phyloP scores from a whole-genome alignment of 495 filamentous ascomycete genomes.

The Xylaria telfairii region DNA sequence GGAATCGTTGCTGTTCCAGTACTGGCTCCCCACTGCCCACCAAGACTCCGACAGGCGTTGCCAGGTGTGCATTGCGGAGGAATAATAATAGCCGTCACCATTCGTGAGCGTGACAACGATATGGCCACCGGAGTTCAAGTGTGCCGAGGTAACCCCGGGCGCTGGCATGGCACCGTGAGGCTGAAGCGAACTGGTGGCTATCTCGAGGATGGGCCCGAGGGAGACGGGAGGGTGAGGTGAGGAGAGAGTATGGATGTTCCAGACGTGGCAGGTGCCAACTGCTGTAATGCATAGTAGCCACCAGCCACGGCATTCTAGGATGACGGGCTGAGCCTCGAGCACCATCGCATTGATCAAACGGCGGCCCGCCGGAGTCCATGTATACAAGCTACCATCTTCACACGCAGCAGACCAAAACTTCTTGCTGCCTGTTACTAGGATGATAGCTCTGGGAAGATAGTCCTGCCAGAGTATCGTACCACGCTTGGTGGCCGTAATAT shows the following conservation, averaged over 20 bases:
- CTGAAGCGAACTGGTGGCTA: conserved; percentile 69
- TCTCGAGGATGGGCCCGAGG: conserved; percentile 86
- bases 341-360: conserved; percentile 82
- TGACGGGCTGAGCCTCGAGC: conserved; percentile 90
- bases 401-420: conserved; percentile 91
- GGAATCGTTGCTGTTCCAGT: conserved; percentile 95
- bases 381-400: conserved; percentile 90
- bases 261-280: conserved; percentile 88
- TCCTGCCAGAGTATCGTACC: conserved; percentile 93
- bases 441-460: conserved; percentile 80
- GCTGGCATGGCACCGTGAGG: conserved; percentile 71
- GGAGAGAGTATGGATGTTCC: conserved; percentile 85
- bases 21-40: conserved; percentile 98
- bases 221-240: conserved; percentile 90
- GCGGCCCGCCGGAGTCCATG: conserved; percentile 94
- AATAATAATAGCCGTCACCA: conserved; percentile 92
- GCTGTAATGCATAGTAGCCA: conserved; percentile 90
- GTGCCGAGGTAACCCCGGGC: conserved; percentile 85
- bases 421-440: conserved; percentile 87
- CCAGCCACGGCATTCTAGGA: conserved; percentile 86
- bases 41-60: conserved; percentile 91
- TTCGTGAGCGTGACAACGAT: conserved; percentile 87
- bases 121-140: conserved; percentile 83
- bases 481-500: conserved; percentile 79
- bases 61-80: conserved; percentile 83